Percentiles rank a stretch among this genome's conserved stretches.
Conservation (phyloP, 495 filamentous ascomycete genomes). For the Cladorrhinum samala region DNA sequence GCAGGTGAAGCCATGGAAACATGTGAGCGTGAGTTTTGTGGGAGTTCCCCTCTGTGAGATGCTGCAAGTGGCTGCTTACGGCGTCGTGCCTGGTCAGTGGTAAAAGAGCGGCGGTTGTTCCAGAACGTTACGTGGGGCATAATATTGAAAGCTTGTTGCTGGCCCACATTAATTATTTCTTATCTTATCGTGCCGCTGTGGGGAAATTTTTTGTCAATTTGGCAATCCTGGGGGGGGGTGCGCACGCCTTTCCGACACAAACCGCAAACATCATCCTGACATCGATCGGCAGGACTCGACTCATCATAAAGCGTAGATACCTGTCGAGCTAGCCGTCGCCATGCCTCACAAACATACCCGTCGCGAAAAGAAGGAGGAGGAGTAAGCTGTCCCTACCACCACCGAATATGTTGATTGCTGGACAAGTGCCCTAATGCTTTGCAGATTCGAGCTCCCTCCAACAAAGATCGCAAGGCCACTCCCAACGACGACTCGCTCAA, state of each 20-base stretch:
- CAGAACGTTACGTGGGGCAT: background rate
- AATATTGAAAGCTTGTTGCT: background rate
- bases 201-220: background rate
- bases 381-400: background rate
- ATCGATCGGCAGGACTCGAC: background rate
- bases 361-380: background rate
- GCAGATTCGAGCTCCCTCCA: background rate
- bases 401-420: too few relatives aligned
- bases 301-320: background rate
- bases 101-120: too few relatives aligned
- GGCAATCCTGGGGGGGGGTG: background rate
- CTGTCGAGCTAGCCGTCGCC: background rate
- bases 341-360: background rate
- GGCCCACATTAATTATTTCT: too few relatives aligned
- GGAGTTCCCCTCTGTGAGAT: too few relatives aligned
- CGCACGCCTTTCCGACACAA: background rate
- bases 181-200: background rate
- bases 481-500: background rate
- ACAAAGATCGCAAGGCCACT: background rate
- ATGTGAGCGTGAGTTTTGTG: background rate
- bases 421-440: too few relatives aligned
- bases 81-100: too few relatives aligned
- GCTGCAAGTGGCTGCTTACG: too few relatives aligned
- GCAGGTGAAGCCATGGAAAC: background rate
- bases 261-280: background rate